Evolutionary conservation across 306 rosid genomes (phyloP).

Genomic region (Sindora glabra): DNA sequence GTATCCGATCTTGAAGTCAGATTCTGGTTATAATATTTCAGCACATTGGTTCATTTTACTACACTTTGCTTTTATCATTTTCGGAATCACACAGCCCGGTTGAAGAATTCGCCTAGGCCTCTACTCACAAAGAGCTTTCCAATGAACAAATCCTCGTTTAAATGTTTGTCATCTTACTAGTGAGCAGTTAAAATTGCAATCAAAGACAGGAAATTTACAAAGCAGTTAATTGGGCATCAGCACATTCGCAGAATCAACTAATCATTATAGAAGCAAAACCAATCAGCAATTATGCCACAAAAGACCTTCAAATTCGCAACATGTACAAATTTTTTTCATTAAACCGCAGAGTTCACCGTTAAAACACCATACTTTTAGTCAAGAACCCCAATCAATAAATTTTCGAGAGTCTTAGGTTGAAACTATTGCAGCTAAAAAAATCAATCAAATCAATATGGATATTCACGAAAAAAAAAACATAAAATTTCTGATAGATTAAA

Average conservation of each 20-base stretch:
- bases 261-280: neutral
- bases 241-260: neutral
- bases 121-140: neutral
- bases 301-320: conserved; percentile 7
- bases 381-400: neutral
- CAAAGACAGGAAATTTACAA: neutral
- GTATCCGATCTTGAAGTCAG: too few species aligned
- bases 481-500: too few species aligned
- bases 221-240: neutral
- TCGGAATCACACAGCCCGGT: neutral
- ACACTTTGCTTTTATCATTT: neutral
- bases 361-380: too few species aligned
- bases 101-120: neutral
- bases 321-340: neutral
- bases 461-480: conserved; percentile 8
- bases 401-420: neutral
- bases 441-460: neutral
- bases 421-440: conserved; percentile 2
- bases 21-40: too few species aligned
- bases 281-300: neutral
- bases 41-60: too few species aligned
- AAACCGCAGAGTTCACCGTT: neutral
- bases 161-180: conserved; percentile 1
- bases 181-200: neutral
- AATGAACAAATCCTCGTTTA: neutral